Evolutionary conservation across 345 rosid species (phyloP).

Genomic region (Lepidium africanum): DNA sequence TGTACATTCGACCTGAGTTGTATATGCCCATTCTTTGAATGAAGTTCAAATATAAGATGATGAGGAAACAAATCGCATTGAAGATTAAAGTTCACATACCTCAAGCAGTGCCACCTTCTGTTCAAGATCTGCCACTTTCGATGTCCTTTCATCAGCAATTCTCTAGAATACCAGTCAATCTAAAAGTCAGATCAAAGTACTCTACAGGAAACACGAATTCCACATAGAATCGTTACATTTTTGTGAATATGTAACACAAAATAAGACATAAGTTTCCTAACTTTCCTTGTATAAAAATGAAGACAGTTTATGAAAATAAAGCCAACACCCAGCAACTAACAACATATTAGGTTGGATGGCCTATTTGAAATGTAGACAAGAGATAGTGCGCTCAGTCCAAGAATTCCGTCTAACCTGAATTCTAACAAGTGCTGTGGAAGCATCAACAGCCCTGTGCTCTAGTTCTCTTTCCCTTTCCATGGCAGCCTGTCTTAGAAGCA

Average conservation of each 20-base stretch:
- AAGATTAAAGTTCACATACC: conserved; percentile 37
- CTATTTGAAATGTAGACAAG: conserved; percentile 10
- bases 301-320: not conserved
- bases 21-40: conserved; percentile 14
- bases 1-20: conserved; percentile 72
- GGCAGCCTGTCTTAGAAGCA: conserved; percentile 58
- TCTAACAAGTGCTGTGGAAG: conserved; percentile 92
- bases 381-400: not conserved
- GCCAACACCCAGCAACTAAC: not conserved
- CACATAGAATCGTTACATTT: not conserved
- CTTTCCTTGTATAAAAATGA: not conserved
- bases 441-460: conserved; percentile 49
- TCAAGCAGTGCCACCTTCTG: conserved; percentile 89
- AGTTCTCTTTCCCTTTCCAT: conserved; percentile 58
- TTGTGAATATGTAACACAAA: not conserved
- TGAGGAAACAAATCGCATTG: not conserved
- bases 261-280: conserved; percentile 5
- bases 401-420: conserved; percentile 60
- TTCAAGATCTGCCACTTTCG: conserved; percentile 85
- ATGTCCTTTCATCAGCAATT: conserved; percentile 82
- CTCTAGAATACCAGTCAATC: conserved; percentile 42
- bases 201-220: not conserved
- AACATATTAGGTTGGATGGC: conserved; percentile 3
- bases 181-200: conserved; percentile 6
- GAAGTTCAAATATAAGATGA: not conserved